Base-by-base conservation (phyloP, 371 early-diverging fungal species). In the Rhizopus sp. region DNA sequence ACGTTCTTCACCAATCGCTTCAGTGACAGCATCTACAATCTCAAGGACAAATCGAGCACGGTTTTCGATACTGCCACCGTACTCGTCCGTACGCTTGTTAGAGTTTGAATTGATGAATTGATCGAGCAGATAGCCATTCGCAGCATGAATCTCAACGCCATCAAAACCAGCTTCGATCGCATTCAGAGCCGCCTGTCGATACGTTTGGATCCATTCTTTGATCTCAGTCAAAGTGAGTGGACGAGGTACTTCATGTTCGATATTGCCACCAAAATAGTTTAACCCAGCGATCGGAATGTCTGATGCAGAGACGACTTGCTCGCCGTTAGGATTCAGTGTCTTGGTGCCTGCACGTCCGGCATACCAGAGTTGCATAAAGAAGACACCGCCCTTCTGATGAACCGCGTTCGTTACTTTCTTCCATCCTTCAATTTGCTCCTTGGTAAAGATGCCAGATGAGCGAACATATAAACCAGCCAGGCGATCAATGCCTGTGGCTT, bases 21-120 rank as follows among this genome's bases (percentile, higher is more conserved):
- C 54, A 23, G 85, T 76, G 23, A 90, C 80, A 2, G 68, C 73
- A 30, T 62, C 59, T 7, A 85, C 64, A 0, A 80, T 69, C 55
- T 91, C 90, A 2, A 87, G 39, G 10, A 81, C 35, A 55, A 93
- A 78, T 2, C 91, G 80, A 10, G 70, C 69, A 29, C 92, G 81
- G 70, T 92, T 92, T 54, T 91, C 89, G 33, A 86, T 78, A 1
- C 84, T 78, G 2, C 91, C 91, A 50, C 87, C 89, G 62, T 93
- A 95, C 32, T 80, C 59, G 29, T 63, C 59, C 1, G 63, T 62
- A 38, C 59, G 56, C 30, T 82, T 61, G 73, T 95, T 95, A 38
- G 83, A 75, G 12, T 46, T 53, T 10, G 59, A 52, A 47, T 71
- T 68, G 37, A 71, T 55, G 37, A 90, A 89, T 47, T 85, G 81